These are phyloP conservation scores for Limonium bicolor DNA, from an alignment of 148 eudicot genomes.

Conservation along the genomic window DNA sequence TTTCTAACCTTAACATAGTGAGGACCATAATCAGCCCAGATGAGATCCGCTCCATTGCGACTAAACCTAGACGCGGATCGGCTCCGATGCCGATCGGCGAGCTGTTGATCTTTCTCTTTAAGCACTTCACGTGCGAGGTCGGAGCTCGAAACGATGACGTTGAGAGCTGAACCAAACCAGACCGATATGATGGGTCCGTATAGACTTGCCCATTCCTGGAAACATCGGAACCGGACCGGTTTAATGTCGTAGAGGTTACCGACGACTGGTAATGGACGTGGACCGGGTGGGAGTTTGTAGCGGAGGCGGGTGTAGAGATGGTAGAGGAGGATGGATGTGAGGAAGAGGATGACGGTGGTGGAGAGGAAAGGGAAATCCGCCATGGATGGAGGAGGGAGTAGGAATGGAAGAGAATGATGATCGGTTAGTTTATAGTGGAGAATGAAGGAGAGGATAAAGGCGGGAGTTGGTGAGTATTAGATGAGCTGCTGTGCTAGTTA, in stretches of 20 bases:
- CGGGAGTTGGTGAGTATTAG: no score
- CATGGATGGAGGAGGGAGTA: not conserved
- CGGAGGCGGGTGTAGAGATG: conserved; percentile 27
- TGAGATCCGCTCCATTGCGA: conserved; percentile 50
- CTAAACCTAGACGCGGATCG: conserved; percentile 36
- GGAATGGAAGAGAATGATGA: no score
- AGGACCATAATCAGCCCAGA: conserved; percentile 90
- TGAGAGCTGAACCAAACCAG: conserved; percentile 44
- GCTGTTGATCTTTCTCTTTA: conserved; percentile 55
- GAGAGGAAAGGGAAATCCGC: not conserved
- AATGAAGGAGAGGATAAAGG: no score
- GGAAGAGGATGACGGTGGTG: not conserved
- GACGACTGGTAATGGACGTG: conserved; percentile 48
- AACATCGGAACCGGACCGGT: conserved; percentile 56
- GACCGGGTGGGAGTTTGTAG: conserved; percentile 73
- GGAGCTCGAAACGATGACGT: conserved; percentile 44
- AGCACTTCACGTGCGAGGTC: conserved; percentile 59
- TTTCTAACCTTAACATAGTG: conserved; percentile 85
- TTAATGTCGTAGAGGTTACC: conserved; percentile 71
- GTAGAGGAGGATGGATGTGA: conserved; percentile 19
- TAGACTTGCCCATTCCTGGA: conserved; percentile 48
- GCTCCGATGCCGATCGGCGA: conserved; percentile 57
- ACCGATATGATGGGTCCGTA: conserved; percentile 75
- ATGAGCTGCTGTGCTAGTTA: no score
- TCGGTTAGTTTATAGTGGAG: no score